Conservation (phyloP, 345 rosid genomes). For the Psidium friedrichsthalianum region DNA sequence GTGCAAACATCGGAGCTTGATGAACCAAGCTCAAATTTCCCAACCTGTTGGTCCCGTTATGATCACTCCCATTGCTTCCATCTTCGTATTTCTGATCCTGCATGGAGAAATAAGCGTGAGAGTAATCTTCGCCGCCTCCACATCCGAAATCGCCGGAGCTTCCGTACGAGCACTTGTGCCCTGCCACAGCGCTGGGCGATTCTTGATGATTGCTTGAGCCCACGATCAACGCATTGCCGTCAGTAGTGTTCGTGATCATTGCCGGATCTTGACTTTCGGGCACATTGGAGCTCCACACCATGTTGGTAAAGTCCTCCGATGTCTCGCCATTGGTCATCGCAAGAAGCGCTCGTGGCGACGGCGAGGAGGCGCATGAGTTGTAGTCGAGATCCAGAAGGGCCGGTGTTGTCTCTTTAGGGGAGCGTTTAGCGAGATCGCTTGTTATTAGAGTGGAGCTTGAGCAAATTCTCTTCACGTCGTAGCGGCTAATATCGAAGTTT, state of each 20-base stretch:
- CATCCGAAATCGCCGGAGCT: background rate
- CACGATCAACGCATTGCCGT: background rate
- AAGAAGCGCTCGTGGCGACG: constrained; percentile 16
- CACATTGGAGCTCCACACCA: constrained; percentile 21
- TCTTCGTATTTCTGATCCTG: constrained; percentile 22
- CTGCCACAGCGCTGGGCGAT: background rate
- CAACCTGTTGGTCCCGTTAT: constrained; percentile 4
- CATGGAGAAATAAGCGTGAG: constrained; percentile 16
- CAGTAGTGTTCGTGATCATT: background rate
- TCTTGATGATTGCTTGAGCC: background rate
- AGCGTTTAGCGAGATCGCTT: constrained; percentile 50
- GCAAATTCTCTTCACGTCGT: constrained; percentile 70
- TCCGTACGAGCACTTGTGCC: background rate
- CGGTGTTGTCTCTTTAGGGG: constrained; percentile 12
- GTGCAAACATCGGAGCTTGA: constrained; percentile 46
- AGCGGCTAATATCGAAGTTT: constrained; percentile 71
- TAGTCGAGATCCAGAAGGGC: constrained; percentile 14
- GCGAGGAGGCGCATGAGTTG: constrained; percentile 23
- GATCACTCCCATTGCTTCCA: background rate
- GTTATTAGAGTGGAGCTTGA: constrained; percentile 63
- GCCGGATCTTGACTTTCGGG: constrained; percentile 13
- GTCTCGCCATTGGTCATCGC: constrained; percentile 18
- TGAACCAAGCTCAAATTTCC: constrained; percentile 29
- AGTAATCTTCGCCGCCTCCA: constrained; percentile 14
- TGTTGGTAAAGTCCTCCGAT: constrained; percentile 24